phyloP scores from a whole-genome alignment of 2,329 filamentous ascomycete genomes.

The Ophiostoma sp. region DNA sequence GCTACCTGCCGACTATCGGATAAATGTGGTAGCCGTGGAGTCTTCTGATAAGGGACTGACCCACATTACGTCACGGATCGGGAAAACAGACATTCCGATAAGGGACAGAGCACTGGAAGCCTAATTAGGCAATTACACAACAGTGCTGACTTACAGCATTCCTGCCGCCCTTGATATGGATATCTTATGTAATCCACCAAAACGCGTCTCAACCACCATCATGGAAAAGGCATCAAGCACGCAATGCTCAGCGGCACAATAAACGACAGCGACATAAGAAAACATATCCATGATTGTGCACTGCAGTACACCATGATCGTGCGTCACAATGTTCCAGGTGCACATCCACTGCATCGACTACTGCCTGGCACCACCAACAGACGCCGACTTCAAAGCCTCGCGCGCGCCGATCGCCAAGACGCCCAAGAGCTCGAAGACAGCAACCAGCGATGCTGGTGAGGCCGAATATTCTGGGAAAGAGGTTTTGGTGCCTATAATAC shows the following conservation, averaged over 20 bases:
- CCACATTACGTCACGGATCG: background rate
- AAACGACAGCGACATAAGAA: background rate
- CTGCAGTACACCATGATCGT: background rate
- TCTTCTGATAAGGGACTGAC: background rate
- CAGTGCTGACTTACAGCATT: constrained; percentile 11
- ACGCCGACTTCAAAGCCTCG: constrained; percentile 63
- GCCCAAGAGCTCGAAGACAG: background rate
- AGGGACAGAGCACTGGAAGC: background rate
- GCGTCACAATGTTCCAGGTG: constrained; percentile 63
- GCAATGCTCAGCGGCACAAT: too few relatives aligned
- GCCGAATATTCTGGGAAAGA: background rate
- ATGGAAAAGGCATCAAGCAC: background rate
- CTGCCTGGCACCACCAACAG: constrained; percentile 75
- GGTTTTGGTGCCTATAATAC: constrained; percentile 76
- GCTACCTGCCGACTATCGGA: background rate
- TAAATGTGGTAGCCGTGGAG: constrained; percentile 1
- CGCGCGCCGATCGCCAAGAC: constrained; percentile 39
- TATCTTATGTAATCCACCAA: background rate
- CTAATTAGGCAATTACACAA: constrained; percentile 15
- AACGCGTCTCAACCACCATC: background rate
- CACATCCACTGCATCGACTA: constrained; percentile 94
- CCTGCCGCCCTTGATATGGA: background rate
- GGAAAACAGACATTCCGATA: background rate
- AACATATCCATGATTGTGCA: background rate
- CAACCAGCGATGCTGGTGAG: background rate